phyloP scores from a whole-genome alignment of 2,329 filamentous ascomycete species.

The Trichoderma breve region DNA sequence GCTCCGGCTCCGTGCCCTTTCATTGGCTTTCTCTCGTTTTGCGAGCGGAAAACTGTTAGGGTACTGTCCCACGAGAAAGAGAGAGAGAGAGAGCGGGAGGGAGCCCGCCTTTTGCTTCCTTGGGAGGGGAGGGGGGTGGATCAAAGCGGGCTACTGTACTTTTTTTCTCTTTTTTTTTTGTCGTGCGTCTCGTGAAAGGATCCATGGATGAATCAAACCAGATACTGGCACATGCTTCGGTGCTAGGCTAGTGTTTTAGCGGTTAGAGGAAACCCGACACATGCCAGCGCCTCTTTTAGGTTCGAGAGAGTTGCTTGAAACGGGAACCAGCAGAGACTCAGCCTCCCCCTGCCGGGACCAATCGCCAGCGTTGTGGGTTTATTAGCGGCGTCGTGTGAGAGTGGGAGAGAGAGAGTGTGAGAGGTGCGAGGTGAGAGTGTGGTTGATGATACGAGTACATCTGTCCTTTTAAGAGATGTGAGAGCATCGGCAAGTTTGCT shows the following conservation, averaged over 20 bases:
- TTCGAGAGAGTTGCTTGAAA: not conserved
- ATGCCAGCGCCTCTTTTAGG: not conserved
- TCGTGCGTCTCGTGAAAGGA: not conserved
- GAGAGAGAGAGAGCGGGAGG: not conserved
- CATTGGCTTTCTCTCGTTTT: not conserved
- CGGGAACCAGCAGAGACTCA: not conserved
- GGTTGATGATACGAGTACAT: not conserved
- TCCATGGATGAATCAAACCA: not conserved
- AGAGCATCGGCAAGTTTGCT: not conserved
- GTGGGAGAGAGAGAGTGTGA: not conserved
- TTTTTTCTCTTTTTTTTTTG: not conserved
- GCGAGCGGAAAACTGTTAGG: not conserved
- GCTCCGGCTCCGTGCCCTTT: not conserved
- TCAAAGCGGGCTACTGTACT: not conserved
- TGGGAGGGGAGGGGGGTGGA: not conserved
- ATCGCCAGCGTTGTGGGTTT: not conserved
- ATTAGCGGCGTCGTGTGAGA: not conserved
- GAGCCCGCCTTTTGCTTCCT: not conserved
- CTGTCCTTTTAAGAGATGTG: not conserved
- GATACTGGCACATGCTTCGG: not conserved
- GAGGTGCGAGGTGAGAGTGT: not conserved
- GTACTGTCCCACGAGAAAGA: too few species aligned
- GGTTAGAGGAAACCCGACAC: not conserved
- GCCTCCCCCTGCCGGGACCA: constrained; percentile 3
- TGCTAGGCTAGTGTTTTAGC: not conserved